A percentile compares a stretch with the other conserved stretches of the same genome.
These are phyloP conservation scores for Xylaria polymorpha DNA, from an alignment of 2,329 filamentous ascomycete genomes.

Conservation along the genomic window DNA sequence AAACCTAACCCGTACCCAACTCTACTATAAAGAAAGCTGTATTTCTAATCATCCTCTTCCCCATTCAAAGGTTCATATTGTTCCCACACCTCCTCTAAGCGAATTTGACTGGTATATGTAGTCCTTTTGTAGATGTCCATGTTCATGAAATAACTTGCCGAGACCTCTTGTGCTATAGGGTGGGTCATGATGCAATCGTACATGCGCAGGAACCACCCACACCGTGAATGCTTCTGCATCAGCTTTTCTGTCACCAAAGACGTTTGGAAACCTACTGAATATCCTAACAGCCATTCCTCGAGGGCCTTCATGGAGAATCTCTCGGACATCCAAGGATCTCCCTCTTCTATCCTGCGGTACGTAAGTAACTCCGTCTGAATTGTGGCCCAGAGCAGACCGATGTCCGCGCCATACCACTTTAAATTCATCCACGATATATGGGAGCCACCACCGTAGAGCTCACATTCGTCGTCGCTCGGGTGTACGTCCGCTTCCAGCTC, in stretches of 20 bases:
- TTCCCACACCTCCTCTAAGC: background rate
- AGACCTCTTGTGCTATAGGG: background rate
- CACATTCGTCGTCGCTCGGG: too few species aligned
- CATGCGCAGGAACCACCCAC: slow-evolving; percentile 18
- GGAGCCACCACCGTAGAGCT: too few species aligned
- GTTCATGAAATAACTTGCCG: background rate
- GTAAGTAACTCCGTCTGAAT: slow-evolving; percentile 28
- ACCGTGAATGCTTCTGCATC: slow-evolving; percentile 11
- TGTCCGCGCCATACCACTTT: slow-evolving; percentile 4
- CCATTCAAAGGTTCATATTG: background rate
- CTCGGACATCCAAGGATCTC: slow-evolving; percentile 6
- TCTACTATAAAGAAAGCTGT: too few species aligned
- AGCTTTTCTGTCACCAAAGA: slow-evolving; percentile 6
- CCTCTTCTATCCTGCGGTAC: slow-evolving; percentile 16
- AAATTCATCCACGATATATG: too few species aligned
- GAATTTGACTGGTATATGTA: background rate
- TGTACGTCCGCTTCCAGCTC: background rate
- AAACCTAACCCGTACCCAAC: too few species aligned
- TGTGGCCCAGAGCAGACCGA: slow-evolving; percentile 31
- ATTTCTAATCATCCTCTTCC: too few species aligned
- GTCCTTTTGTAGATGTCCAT: background rate
- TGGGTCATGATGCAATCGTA: too few species aligned
- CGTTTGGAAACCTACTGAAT: slow-evolving; percentile 2
- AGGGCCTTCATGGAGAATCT: slow-evolving; percentile 12
- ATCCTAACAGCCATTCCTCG: background rate